Evolutionary conservation across 2,329 filamentous ascomycete species (phyloP).

Genomic region (Berkeleyomyces rouxiae): DNA sequence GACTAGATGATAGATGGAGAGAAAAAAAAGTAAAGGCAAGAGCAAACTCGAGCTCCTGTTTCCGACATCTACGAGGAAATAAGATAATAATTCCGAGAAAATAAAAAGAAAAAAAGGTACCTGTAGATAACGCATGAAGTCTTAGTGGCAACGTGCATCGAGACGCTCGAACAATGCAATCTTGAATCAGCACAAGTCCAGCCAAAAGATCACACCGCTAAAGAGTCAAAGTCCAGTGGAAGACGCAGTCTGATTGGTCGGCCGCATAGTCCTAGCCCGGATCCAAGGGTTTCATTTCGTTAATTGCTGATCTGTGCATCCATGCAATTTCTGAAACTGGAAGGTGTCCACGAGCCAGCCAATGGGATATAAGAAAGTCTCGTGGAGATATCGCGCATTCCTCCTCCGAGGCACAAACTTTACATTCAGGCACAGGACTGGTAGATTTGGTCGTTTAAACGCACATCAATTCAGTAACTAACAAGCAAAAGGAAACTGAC

Average conservation of each 20-base stretch:
- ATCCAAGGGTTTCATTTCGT: neutral
- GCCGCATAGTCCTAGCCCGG: neutral
- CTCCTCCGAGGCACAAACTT: neutral
- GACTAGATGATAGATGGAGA: neutral
- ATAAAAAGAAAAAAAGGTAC: no score
- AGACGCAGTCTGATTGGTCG: neutral
- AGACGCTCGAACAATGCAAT: neutral
- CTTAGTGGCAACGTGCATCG: neutral
- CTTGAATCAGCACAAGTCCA: neutral
- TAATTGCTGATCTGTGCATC: neutral
- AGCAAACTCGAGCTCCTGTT: neutral
- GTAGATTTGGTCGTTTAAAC: neutral
- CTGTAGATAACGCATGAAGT: no score
- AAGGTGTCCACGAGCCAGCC: neutral
- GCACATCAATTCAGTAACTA: conserved; percentile 2
- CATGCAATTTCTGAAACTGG: neutral
- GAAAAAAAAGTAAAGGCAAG: neutral
- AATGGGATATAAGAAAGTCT: neutral
- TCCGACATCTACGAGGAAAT: no score
- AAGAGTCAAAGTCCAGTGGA: neutral
- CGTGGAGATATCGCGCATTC: neutral
- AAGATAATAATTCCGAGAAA: no score
- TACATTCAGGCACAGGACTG: neutral
- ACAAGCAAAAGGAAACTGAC: neutral
- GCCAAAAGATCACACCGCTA: neutral